Evolutionary conservation across 2,329 filamentous ascomycete genomes (phyloP), one percentile per base, ranked within the genome.

Genomic region (Pleurostoma richardsiae): DNA sequence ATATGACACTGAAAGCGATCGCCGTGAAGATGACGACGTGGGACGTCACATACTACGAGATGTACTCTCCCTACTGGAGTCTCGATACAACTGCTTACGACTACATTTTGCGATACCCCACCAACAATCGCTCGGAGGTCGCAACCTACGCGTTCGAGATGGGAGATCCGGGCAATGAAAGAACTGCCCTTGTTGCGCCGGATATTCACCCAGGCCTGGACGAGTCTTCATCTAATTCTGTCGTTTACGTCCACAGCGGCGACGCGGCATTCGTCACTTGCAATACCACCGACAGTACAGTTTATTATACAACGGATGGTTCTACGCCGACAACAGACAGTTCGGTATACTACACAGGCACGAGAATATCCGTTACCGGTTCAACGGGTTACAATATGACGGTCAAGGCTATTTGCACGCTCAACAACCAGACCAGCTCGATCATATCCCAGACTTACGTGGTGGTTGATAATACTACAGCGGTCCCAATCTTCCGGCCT

Each of bases 241-340:
- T 40, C 11, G 41, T 47, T 6, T 38, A 44, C 7, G 41, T 47
- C 29, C 31, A 47, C 29, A 44, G 41, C 28, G 45, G 45, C 38
- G 45, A 47, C 30, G 45, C 45, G 10, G 45, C 45, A 6, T 47
- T 47, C 41, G 43, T 47, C 30, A 47, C 45, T 8, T 30, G 31
- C 11, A n/a, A 30, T 27, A 47, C 41, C 30, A 38, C 31, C 8
- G 39, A 43, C 27, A 29, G 40, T 30, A 43, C 41, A 6, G 38
- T 47, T 19, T 43, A 47, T 30, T 47, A 47, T 29, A 47, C 45
- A n/a, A 47, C 45, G 11, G 45, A 47, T 29, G 45, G 45, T 29
- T 47, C 45, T 19, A 39, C 30, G n/a, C 45, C 45, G 10, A 44
- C 29, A 11, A 47, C 38, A 26, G 26, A 40, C 8, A 31, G 27